Percentiles rank a stretch among this genome's conserved stretches.
phyloP scores from a whole-genome alignment of 2,329 filamentous ascomycete species.

The Clonostachys sp. region DNA sequence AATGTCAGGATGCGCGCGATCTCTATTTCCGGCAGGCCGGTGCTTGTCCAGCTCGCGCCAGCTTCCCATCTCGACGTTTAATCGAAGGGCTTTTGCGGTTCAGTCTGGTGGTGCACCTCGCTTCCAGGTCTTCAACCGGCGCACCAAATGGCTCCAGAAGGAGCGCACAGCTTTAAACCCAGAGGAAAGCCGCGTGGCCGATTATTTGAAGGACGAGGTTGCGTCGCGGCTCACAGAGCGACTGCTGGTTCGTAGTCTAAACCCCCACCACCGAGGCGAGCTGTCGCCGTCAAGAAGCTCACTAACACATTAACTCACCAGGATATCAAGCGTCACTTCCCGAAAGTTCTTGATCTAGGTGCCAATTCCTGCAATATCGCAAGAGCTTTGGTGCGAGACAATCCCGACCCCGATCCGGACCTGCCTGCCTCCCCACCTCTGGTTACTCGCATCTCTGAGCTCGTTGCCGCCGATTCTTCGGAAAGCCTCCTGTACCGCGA shows the following conservation, averaged over 20 bases:
- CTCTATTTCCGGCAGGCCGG: constrained; percentile 14
- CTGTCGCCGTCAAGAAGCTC: background rate
- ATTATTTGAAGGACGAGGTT: constrained; percentile 93
- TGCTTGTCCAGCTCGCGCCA: constrained; percentile 13
- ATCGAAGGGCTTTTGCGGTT: constrained; percentile 64
- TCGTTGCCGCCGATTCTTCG: constrained; percentile 82
- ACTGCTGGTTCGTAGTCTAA: constrained; percentile 55
- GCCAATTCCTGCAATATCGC: constrained; percentile 96
- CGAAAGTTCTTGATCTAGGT: constrained; percentile 82
- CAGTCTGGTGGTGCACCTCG: constrained; percentile 72
- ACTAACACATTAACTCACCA: constrained; percentile 20
- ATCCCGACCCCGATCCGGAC: constrained; percentile 57
- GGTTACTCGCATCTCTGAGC: constrained; percentile 63
- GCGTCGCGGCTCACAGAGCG: constrained; percentile 80
- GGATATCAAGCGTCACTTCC: constrained; percentile 90
- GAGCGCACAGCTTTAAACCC: constrained; percentile 73
- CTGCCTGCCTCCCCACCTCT: constrained; percentile 61
- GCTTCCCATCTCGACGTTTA: constrained; percentile 6
- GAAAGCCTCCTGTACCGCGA: constrained; percentile 76
- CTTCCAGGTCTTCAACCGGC: constrained; percentile 87
- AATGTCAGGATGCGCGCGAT: constrained; percentile 21
- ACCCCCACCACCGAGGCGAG: background rate
- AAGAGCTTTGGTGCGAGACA: constrained; percentile 67
- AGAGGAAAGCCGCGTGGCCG: constrained; percentile 71
- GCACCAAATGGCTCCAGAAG: constrained; percentile 85